Base-by-base conservation (phyloP, 139 green algal species). In the Chlamydomonas incerta region DNA sequence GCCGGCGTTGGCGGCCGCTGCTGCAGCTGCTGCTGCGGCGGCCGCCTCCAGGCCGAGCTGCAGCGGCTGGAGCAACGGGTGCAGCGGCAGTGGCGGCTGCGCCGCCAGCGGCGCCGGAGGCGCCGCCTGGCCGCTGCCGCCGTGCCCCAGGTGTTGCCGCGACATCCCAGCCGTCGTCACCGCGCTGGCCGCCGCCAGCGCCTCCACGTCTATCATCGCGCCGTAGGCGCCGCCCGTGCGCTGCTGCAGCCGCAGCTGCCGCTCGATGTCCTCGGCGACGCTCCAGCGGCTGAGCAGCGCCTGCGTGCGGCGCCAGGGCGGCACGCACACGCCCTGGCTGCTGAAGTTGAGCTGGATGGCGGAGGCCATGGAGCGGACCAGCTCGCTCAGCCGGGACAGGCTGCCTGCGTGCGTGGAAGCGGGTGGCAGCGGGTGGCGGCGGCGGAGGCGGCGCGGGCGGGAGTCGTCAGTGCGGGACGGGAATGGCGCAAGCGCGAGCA, bases 251-350 rank as follows among this genome's bases (percentile, higher is more conserved):
- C 28, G 67, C 67, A 34, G 69, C 35, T 20, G 69, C 69, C 13
- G 69, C 35, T 31, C 35, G 31, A 26, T 58, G 23, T 70, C 34
- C 23, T 71, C 28, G 26, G 57, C 57, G 10, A 83, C 46, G 0
- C 63, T 28, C 77, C 77, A 83, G 41, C 77, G 62, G 41, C n/a
- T 26, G 17, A 83, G 65, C 41, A 83, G 77, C 46, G 77, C 77
- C 17, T 20, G 21, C 14, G 41, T 74, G 37, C 77, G 62, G 63
- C 77, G 77, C 77, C 77, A 83, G 21, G 77, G 77, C 3, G 77
- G 77, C 41, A 74, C 29, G 41, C 23, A 24, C 55, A 83, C 23
- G 41, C 77, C 77, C 41, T 83, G 77, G 77, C 63, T 74, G 41
- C 15, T 13, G 41, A 83, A 83, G 63, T 83, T 83, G 20, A 66